Conservation (phyloP, 2,329 filamentous ascomycete species). For the Scedosporium dehoogii region DNA sequence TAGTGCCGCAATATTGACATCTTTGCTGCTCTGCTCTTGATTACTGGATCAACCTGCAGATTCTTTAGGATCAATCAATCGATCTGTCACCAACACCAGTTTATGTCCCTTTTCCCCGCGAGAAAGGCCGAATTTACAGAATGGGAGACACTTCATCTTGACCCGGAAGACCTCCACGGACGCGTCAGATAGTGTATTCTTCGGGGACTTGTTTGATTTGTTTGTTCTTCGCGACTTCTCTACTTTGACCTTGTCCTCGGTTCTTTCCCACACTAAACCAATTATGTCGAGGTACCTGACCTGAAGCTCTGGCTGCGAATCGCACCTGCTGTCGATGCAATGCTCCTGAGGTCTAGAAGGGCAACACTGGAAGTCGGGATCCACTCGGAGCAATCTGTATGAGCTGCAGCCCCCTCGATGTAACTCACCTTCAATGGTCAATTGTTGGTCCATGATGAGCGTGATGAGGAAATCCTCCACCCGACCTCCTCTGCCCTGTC, state of each 20-base stretch:
- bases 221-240: not conserved
- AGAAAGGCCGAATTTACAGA: not conserved
- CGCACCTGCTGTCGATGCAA: too few species aligned
- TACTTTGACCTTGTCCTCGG: not conserved
- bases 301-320: too few species aligned
- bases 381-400: too few species aligned
- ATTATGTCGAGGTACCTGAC: not conserved
- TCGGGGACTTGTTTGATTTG: not conserved
- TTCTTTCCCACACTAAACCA: not conserved
- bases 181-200: not conserved
- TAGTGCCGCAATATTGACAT: not conserved
- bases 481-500: too few species aligned
- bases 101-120: not conserved
- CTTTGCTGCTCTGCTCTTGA: not conserved
- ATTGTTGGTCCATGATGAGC: too few species aligned
- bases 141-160: not conserved
- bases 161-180: not conserved
- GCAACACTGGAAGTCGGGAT: too few species aligned
- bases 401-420: too few species aligned
- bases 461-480: too few species aligned
- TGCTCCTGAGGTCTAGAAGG: too few species aligned
- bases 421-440: too few species aligned
- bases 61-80: not conserved
- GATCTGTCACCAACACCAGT: not conserved
- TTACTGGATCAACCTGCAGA: not conserved